Percentiles rank a stretch among this genome's conserved stretches.
Evolutionary conservation across 2,329 filamentous ascomycete genomes (phyloP).

Genomic region (Cryphonectria japonica): DNA sequence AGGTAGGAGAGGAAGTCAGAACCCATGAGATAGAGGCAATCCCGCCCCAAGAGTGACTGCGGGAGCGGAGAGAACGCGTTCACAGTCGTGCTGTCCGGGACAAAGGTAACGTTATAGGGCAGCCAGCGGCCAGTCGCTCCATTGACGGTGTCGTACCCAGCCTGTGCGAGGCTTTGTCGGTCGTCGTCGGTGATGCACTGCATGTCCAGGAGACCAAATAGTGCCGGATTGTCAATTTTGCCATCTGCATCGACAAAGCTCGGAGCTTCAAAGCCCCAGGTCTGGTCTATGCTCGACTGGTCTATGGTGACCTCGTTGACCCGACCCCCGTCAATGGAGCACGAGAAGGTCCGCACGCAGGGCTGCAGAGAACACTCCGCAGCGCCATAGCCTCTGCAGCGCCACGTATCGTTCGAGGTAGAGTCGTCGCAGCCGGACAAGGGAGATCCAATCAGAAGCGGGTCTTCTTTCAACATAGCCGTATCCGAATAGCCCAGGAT

Average conservation of each 20-base stretch:
- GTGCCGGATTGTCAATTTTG: not conserved
- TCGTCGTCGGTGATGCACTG: slow-evolving; percentile 3
- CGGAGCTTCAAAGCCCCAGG: not conserved
- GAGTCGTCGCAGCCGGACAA: slow-evolving; percentile 4
- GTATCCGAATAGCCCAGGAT: not conserved
- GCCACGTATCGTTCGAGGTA: slow-evolving; percentile 8
- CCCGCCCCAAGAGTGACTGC: not conserved
- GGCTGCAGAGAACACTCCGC: slow-evolving; percentile 9
- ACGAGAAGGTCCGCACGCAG: slow-evolving; percentile 16
- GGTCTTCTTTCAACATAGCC: not conserved
- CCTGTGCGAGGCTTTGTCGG: not conserved
- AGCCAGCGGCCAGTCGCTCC: not conserved
- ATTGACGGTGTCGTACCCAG: not conserved
- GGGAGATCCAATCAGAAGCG: not conserved
- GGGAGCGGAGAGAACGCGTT: slow-evolving; percentile 5
- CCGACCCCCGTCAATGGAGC: slow-evolving; percentile 9
- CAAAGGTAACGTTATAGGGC: slow-evolving; percentile 11
- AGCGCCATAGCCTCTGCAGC: slow-evolving; percentile 17
- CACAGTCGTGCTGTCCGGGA: not conserved
- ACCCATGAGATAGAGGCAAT: not conserved
- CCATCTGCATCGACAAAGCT: not conserved
- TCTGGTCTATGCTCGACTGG: not conserved
- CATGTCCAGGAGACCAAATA: not conserved
- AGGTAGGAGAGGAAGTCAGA: not conserved
- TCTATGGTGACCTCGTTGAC: slow-evolving; percentile 7